Conservation (phyloP, 2,329 filamentous ascomycete species). For the Didymella sp. region DNA sequence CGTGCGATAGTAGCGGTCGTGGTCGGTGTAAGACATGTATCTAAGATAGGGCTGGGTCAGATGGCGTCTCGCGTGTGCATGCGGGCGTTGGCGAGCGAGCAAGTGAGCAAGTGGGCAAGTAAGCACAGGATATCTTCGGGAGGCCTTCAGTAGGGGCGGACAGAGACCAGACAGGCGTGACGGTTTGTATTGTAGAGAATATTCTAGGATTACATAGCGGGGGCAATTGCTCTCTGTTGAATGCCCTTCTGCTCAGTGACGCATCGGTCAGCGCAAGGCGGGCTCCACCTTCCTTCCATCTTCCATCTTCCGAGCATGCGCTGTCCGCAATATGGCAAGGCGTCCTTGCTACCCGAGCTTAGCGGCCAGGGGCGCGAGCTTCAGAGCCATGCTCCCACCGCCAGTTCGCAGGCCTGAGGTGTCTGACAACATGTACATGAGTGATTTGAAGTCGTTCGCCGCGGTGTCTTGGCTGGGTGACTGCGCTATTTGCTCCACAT, state of each 20-base stretch:
- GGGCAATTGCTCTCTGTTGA: constrained; percentile 15
- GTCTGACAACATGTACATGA: not conserved
- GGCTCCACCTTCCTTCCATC: constrained; percentile 6
- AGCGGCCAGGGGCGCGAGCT: not conserved
- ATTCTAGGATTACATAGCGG: constrained; percentile 17
- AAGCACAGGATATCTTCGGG: too few species aligned
- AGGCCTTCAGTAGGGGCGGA: not conserved
- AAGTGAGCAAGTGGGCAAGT: not conserved
- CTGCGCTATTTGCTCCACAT: not conserved
- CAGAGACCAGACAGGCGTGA: not conserved
- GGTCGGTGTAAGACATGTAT: constrained; percentile 39
- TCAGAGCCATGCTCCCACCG: constrained; percentile 7
- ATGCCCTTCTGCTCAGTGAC: constrained; percentile 19
- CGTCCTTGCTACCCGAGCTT: constrained; percentile 6
- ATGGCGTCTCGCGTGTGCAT: constrained; percentile 10
- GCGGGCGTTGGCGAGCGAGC: not conserved
- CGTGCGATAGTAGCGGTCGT: constrained; percentile 31
- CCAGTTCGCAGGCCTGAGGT: constrained; percentile 5
- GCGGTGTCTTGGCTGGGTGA: too few species aligned
- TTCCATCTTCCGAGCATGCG: constrained; percentile 1
- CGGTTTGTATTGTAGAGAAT: constrained; percentile 6
- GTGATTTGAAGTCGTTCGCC: too few species aligned
- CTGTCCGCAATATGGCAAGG: constrained; percentile 9
- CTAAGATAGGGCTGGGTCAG: constrained; percentile 18
- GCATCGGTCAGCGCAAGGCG: constrained; percentile 4